These are phyloP conservation scores for Stephanodiscus minutulus DNA, from an alignment of 108 stramenopile genomes.

Conservation along the genomic window DNA sequence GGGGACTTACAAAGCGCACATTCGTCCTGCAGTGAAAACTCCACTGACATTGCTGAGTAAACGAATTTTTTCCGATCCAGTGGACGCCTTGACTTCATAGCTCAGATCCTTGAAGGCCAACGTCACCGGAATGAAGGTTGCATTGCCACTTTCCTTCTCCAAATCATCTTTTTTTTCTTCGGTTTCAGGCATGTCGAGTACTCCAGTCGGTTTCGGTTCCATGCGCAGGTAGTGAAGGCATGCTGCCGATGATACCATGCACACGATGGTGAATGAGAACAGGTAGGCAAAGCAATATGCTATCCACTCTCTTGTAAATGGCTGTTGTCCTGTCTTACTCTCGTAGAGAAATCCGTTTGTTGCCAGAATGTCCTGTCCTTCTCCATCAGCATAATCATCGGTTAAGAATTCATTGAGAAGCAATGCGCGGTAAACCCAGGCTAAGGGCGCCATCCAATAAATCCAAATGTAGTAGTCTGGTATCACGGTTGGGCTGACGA, in stretches of 20 bases:
- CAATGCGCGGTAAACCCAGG: slow-evolving; percentile 50
- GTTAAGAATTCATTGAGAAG: slow-evolving; percentile 42
- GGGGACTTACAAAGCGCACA: slow-evolving; percentile 33
- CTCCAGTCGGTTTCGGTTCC: slow-evolving; percentile 26
- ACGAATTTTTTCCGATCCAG: slow-evolving; percentile 19
- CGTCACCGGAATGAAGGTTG: slow-evolving; percentile 40
- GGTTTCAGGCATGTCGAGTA: slow-evolving; percentile 9
- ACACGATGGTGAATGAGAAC: slow-evolving; percentile 40
- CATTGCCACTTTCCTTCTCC: background rate
- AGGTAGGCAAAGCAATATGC: slow-evolving; percentile 62
- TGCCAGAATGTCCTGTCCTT: slow-evolving; percentile 48
- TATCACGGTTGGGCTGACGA: slow-evolving; percentile 39
- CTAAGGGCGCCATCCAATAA: slow-evolving; percentile 41
- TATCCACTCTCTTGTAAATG: slow-evolving; percentile 64
- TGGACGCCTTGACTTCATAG: slow-evolving; percentile 44
- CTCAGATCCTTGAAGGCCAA: slow-evolving; percentile 37
- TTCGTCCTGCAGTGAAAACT: slow-evolving; percentile 32
- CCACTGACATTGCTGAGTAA: slow-evolving; percentile 45
- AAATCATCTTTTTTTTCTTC: slow-evolving; percentile 21
- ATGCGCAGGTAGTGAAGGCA: slow-evolving; percentile 42
- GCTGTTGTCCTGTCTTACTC: background rate
- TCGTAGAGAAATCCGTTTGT: slow-evolving; percentile 53
- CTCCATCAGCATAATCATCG: slow-evolving; percentile 16
- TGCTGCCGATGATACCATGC: slow-evolving; percentile 46
- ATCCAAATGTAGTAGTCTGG: slow-evolving; percentile 47